Conservation (phyloP, 2,329 filamentous ascomycete genomes). For the Pseudonectria buxi region DNA sequence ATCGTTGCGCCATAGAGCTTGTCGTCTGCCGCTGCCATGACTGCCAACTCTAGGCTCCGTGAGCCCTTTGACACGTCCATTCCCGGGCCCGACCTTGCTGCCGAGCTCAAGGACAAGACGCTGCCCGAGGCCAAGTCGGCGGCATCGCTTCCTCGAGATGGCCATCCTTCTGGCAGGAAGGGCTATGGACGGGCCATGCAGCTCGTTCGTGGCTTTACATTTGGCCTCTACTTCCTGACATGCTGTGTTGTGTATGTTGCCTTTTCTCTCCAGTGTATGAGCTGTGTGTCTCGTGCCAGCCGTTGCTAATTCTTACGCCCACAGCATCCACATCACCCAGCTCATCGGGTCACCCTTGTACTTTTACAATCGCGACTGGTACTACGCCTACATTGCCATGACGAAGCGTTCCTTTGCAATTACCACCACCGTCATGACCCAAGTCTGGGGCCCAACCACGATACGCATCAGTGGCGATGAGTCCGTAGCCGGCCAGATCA, state of each 20-base stretch:
- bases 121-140: constrained; percentile 9
- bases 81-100: constrained; percentile 24
- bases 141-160: constrained; percentile 6
- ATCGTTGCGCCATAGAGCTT: too few relatives aligned
- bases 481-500: constrained; percentile 69
- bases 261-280: too few relatives aligned
- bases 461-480: constrained; percentile 79
- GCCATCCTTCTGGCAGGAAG: constrained; percentile 49
- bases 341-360: constrained; percentile 72
- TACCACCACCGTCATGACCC: constrained; percentile 69
- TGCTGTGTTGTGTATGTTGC: constrained; percentile 43
- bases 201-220: constrained; percentile 44
- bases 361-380: constrained; percentile 66
- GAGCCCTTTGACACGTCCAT: constrained; percentile 18
- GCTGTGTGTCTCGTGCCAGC: too few relatives aligned
- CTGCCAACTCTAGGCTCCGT: constrained; percentile 15
- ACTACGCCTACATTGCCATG: constrained; percentile 79
- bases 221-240: constrained; percentile 45
- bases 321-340: constrained; percentile 63
- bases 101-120: constrained; percentile 14
- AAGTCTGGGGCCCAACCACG: constrained; percentile 80
- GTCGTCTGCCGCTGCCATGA: constrained; percentile 17
- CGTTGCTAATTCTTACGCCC: constrained; percentile 6
- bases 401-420: constrained; percentile 81
- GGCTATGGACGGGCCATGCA: constrained; percentile 46